A percentile compares a stretch with the other conserved stretches of the same genome.
phyloP scores from a whole-genome alignment of 176 grass and related monocot genomes.

The Oryza meridionalis region DNA sequence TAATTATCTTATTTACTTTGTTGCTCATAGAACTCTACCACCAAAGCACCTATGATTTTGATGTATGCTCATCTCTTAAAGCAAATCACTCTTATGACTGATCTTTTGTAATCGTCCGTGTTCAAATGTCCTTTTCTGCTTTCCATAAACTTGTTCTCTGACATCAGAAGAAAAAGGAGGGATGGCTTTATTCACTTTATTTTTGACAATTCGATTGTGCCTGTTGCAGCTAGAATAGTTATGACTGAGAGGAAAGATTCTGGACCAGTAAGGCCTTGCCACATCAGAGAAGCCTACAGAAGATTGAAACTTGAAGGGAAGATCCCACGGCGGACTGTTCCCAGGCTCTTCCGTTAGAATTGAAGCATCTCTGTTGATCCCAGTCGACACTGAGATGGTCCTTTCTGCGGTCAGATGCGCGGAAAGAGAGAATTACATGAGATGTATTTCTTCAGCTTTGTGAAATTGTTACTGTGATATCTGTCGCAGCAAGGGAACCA shows the following conservation, averaged over 20 bases:
- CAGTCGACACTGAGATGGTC: not conserved
- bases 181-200: not conserved
- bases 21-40: constrained; percentile 1
- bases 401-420: not conserved
- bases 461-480: not conserved
- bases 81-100: not conserved
- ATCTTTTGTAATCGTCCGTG: not conserved
- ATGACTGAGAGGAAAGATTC: constrained; percentile 86
- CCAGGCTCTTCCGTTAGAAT: constrained; percentile 75
- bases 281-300: constrained; percentile 89
- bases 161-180: not conserved
- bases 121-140: constrained; percentile 3
- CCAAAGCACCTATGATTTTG: not conserved
- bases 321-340: constrained; percentile 66
- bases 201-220: constrained; percentile 20
- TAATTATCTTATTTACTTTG: constrained; percentile 11
- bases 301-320: constrained; percentile 89
- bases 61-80: not conserved
- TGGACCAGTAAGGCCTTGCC: constrained; percentile 91
- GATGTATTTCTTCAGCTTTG: not conserved
- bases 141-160: not conserved
- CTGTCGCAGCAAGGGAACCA: not conserved
- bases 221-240: constrained; percentile 71
- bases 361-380: constrained; percentile 6
- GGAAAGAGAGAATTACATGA: not conserved